Evolutionary conservation across 2,329 filamentous ascomycete species (phyloP).

Genomic region (Trichoderma sp.): DNA sequence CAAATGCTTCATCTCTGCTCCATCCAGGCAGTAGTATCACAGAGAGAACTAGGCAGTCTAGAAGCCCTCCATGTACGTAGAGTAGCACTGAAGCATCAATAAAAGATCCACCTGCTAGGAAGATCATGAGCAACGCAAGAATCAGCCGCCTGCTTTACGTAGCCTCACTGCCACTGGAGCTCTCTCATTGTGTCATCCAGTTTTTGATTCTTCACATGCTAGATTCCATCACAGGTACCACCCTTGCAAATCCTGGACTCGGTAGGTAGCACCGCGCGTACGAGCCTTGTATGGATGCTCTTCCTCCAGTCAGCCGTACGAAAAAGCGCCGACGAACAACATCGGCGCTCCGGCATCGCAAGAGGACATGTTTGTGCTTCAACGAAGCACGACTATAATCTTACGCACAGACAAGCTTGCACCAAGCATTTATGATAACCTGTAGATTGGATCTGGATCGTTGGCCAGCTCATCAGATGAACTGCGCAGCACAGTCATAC

Average conservation of each 20-base stretch:
- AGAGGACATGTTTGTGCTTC: neutral
- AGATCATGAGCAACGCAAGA: neutral
- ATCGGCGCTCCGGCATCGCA: neutral
- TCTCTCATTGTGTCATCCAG: neutral
- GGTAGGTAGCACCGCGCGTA: neutral
- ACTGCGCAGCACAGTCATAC: too few species aligned
- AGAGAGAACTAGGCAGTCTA: too few species aligned
- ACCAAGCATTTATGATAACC: neutral
- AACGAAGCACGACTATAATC: neutral
- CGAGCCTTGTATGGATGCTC: neutral
- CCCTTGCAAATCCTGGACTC: neutral
- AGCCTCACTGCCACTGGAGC: neutral
- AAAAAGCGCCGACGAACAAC: neutral
- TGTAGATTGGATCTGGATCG: neutral
- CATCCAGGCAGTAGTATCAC: neutral
- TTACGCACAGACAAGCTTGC: neutral
- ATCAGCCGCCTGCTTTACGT: neutral
- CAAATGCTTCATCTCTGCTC: neutral
- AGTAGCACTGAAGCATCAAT: too few species aligned
- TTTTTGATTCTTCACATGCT: neutral
- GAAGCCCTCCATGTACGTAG: neutral
- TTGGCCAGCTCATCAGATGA: neutral
- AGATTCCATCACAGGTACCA: neutral
- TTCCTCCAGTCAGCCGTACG: neutral
- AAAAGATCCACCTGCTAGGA: neutral